Evolutionary conservation across 257 asterid genomes (phyloP).

Genomic region (Scutellaria baicalensis): DNA sequence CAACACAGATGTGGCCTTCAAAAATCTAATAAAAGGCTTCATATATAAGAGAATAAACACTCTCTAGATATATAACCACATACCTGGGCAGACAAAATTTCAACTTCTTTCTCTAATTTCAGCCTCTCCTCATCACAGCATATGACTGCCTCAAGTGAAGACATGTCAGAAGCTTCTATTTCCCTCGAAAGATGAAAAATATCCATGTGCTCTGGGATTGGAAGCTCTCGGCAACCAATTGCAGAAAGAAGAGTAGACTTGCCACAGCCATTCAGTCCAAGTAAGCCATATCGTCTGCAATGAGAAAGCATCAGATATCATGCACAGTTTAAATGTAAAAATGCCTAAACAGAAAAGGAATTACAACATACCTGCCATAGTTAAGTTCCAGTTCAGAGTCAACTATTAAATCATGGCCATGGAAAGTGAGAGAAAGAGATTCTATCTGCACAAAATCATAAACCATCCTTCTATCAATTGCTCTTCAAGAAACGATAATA

Average conservation of each 20-base stretch:
- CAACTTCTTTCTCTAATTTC: slow-evolving; percentile 79
- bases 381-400: slow-evolving; percentile 92
- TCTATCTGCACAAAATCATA: slow-evolving; percentile 56
- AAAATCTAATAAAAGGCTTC: neutral
- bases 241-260: slow-evolving; percentile 95
- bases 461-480: neutral
- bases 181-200: slow-evolving; percentile 81
- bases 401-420: slow-evolving; percentile 94
- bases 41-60: neutral
- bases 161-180: slow-evolving; percentile 96
- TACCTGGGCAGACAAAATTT: slow-evolving; percentile 77
- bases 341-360: neutral
- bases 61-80: neutral
- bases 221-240: slow-evolving; percentile 86
- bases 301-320: neutral
- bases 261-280: slow-evolving; percentile 97
- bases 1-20: neutral
- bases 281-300: slow-evolving; percentile 92
- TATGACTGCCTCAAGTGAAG: slow-evolving; percentile 92
- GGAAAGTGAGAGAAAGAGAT: slow-evolving; percentile 93
- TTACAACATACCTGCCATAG: slow-evolving; percentile 66
- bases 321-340: neutral
- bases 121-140: slow-evolving; percentile 93
- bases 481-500: neutral
- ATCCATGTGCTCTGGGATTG: slow-evolving; percentile 98